Evolutionary conservation across 345 rosid genomes (phyloP), one percentile per base, ranked within the genome.

Genomic region (Melastoma malabathricum): DNA sequence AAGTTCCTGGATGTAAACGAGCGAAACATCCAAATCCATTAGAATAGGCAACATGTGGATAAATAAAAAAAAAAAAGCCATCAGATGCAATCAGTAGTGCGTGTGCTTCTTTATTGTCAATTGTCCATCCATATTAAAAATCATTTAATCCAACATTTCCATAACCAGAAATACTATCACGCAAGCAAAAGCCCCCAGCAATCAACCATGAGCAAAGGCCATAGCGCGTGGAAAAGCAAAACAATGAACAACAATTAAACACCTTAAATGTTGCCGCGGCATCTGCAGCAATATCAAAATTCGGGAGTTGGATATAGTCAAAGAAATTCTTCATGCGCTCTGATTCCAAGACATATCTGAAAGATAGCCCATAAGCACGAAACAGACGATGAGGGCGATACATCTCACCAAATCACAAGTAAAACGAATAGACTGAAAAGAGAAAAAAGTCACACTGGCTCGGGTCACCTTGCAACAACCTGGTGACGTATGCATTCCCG

Each of bases 1-100:
- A 20, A 93, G 76, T 66, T 93, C 99, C 99, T 93, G 78, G 64
- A 58, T 43, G n/a, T 47, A 10, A 64, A 50, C 41, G 9, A 34
- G 41, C 12, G 12, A 34, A 34, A 34, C 41, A 34, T 7, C 41
- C 41, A 34, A 34, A 34, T 1, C 41, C 41, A 34, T 34, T 12
- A 34, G 10, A 34, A 34, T 34, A 12, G 12, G 12, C 12, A 34
- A 34, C 41, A 34, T 34, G 12, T 34, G 12, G 41, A 34, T 34
- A 34, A 34, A 34, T 34, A 34, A 34, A 34, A 5, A 1, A 6
- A 34, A 34, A 34, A 34, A 8, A 34, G 12, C 12, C 12, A 34
- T 34, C 41, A 34, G 2, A 34, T 34, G 41, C 41, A 34, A 34
- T 34, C 41, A 34, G 9, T 34, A 34, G 10, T 9, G 41, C 9